A percentile compares a stretch with the other conserved stretches of the same genome.
These are phyloP conservation scores for Rauvolfia tetraphylla DNA, from an alignment of 257 asterid genomes.

Conservation along the genomic window DNA sequence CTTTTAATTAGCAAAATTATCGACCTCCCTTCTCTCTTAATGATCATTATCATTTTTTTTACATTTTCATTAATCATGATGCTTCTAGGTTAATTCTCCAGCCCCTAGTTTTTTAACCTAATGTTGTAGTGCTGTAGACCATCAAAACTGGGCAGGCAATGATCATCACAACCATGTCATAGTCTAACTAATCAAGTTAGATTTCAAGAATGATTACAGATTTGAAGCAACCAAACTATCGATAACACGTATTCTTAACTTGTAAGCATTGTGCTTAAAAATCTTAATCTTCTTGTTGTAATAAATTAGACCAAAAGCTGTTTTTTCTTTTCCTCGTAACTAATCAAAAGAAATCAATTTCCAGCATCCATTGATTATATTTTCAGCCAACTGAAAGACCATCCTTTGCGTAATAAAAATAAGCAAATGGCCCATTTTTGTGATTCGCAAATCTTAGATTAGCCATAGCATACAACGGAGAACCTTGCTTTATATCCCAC, in stretches of 20 bases:
- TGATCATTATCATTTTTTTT: conserved; percentile 5
- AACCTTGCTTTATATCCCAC: conserved; percentile 20
- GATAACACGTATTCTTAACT: conserved; percentile 13
- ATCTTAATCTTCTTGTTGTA: not conserved
- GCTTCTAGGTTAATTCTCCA: conserved; percentile 8
- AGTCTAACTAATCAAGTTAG: not conserved
- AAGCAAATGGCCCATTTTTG: conserved; percentile 30
- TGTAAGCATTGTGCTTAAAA: conserved; percentile 12
- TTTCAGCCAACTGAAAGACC: not conserved
- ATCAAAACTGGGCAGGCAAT: not conserved
- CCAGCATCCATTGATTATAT: not conserved
- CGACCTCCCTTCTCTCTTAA: not conserved
- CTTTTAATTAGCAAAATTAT: not conserved
- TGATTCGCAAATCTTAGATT: conserved; percentile 44
- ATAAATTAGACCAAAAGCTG: not conserved
- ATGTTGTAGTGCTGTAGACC: conserved; percentile 1
- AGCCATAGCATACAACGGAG: conserved; percentile 20
- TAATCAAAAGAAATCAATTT: conserved; percentile 1
- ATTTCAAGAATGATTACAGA: conserved; percentile 10
- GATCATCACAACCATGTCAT: conserved; percentile 1
- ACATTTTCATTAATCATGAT: conserved; percentile 18
- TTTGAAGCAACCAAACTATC: conserved; percentile 4
- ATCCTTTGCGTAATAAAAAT: conserved; percentile 10
- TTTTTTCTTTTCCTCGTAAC: not conserved
- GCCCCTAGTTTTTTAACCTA: conserved; percentile 2